Percentiles rank a stretch among this genome's conserved stretches.
phyloP scores from a whole-genome alignment of 1,284 basidiomycete species.

The Cystobasidium sp. region DNA sequence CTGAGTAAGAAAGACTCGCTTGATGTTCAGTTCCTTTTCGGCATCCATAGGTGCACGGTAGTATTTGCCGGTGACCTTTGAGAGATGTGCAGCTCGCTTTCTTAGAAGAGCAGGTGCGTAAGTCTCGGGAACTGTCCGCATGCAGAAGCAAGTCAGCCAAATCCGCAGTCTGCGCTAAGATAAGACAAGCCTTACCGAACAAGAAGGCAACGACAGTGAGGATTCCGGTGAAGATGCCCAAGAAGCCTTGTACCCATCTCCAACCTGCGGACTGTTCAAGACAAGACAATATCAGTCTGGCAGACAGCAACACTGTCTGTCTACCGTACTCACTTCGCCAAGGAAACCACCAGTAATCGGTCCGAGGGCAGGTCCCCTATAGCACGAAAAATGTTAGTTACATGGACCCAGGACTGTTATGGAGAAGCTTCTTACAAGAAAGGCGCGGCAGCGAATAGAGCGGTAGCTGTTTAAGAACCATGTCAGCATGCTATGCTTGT shows the following conservation, averaged over 20 bases:
- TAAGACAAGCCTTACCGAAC: slow-evolving; percentile 46
- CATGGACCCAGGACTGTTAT: not conserved
- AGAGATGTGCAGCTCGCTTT: slow-evolving; percentile 50
- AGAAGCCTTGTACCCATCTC: slow-evolving; percentile 43
- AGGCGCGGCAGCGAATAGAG: slow-evolving; percentile 45
- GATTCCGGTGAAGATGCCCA: slow-evolving; percentile 44
- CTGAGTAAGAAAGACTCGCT: slow-evolving; percentile 50
- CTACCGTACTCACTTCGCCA: slow-evolving; percentile 3
- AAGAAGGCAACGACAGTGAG: slow-evolving; percentile 57
- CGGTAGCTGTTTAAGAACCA: not conserved
- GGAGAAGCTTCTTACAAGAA: slow-evolving; percentile 19
- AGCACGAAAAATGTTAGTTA: not conserved
- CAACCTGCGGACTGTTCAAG: slow-evolving; percentile 41
- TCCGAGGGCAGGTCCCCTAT: slow-evolving; percentile 37
- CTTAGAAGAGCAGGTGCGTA: slow-evolving; percentile 54
- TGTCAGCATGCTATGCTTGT: not conserved
- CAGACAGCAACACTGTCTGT: not conserved
- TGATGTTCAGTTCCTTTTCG: slow-evolving; percentile 50
- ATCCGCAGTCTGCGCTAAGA: slow-evolving; percentile 66
- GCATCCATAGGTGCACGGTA: slow-evolving; percentile 54
- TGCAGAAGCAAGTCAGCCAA: not conserved
- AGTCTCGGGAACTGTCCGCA: slow-evolving; percentile 47
- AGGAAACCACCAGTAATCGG: slow-evolving; percentile 49
- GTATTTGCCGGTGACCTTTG: slow-evolving; percentile 51
- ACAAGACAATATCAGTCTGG: not conserved